phyloP scores from a whole-genome alignment of 2,329 filamentous ascomycete genomes.

The Epichloe glyceriae region DNA sequence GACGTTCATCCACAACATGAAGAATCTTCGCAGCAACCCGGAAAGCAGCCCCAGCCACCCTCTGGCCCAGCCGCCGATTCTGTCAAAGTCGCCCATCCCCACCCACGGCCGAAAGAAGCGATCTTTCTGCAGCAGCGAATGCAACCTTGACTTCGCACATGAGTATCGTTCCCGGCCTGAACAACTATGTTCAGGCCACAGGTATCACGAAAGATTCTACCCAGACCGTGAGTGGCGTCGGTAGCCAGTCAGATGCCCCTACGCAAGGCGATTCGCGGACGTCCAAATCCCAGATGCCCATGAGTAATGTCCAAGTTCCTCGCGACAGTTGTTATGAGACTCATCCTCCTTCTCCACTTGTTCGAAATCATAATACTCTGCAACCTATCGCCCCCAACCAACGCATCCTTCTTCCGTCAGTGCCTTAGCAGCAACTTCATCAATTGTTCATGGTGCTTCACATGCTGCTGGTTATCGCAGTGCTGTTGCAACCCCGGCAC shows the following conservation, averaged over 20 bases:
- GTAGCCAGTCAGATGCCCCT: slow-evolving; percentile 26
- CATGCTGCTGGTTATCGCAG: neutral
- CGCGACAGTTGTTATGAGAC: slow-evolving; percentile 16
- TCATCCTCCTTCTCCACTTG: slow-evolving; percentile 43
- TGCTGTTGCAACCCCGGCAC: slow-evolving; percentile 27
- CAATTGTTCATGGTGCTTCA: neutral
- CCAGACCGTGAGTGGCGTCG: slow-evolving; percentile 24
- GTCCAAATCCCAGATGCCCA: slow-evolving; percentile 7
- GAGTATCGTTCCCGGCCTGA: slow-evolving; percentile 20
- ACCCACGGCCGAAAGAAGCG: neutral
- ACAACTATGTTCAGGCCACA: slow-evolving; percentile 13
- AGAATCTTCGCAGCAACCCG: neutral
- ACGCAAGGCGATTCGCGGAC: slow-evolving; percentile 20
- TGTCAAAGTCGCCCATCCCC: neutral
- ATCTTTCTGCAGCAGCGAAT: neutral
- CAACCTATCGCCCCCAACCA: slow-evolving; percentile 65
- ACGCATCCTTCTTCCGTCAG: slow-evolving; percentile 52
- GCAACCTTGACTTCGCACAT: slow-evolving; percentile 8
- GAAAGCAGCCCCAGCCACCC: neutral
- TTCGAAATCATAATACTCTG: slow-evolving; percentile 63
- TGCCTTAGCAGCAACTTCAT: slow-evolving; percentile 9
- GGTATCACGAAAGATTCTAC: slow-evolving; percentile 7
- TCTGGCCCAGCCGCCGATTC: neutral
- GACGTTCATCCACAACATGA: slow-evolving; percentile 9
- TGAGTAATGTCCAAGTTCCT: slow-evolving; percentile 8